Base-by-base conservation (phyloP, 441 rosid genomes). In the Viola pubescens region DNA sequence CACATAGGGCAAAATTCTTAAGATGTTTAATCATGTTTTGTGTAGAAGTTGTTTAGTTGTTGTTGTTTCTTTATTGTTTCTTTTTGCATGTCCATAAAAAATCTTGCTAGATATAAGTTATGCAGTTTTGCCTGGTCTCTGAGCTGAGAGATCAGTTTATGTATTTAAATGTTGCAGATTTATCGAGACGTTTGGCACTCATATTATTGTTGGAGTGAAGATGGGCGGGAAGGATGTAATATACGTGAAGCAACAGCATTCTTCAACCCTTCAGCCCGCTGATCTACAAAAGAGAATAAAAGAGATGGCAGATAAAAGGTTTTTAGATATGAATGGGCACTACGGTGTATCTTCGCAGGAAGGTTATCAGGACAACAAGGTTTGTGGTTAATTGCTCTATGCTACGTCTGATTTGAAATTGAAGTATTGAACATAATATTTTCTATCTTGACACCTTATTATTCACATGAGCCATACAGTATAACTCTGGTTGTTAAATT, bases 221-320 rank as follows among this genome's bases (percentile, higher is more conserved):
- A 86, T 90, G 96, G 98, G 98, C 44, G 98, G 97, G 55, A 94
- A 90, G 77, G 97, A 94, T 78, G 97, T 94, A 40, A 81, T 94
- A 71, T 87, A 82, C 70, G 74, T 87, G 57, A 94, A 91, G 62
- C 97, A 94, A 66, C 86, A 79, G 61, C 94, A 87, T 71, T 80
- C 94, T 7, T 87, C 99, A 56, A 74, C 60, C 69, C 85, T 88
- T 65, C 86, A 76, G 64, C 86, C 94, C 54, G 85, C 82, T 71
- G 97, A 88, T 67, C 61, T 94, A 53, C 97, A 87, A 66, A 79
- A 75, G 77, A 77, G 77, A 73, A 64, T 94, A 64, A 85, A 91
- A 75, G 94, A 90, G 62, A 84, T 81, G 77, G 97, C 97, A 13
- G 97, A 94, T 80, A 84, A 85, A 77, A 88, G 91, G 72, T 94